These are phyloP conservation scores for Lactuca sativa DNA, from an alignment of 129 eudicot genomes.

Conservation along the genomic window DNA sequence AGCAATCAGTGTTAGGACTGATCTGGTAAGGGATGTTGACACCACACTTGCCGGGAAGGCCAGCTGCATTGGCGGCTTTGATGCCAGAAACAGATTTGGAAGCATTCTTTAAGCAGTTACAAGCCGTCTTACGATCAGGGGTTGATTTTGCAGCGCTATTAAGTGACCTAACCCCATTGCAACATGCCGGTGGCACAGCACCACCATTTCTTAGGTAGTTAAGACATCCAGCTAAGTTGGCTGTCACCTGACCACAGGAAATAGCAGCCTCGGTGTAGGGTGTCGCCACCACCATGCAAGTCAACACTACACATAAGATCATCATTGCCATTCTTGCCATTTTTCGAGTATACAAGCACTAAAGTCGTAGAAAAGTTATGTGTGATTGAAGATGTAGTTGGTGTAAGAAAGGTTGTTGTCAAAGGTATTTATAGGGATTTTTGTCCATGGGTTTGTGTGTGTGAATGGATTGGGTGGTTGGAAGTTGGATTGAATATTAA, in stretches of 20 bases:
- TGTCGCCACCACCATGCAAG: constrained; percentile 6
- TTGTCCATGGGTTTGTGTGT: neutral
- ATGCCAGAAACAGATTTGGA: neutral
- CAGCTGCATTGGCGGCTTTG: constrained; percentile 5
- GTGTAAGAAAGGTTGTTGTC: neutral
- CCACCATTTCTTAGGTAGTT: neutral
- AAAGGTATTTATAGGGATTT: neutral
- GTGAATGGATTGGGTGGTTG: neutral
- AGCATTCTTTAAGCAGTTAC: constrained; percentile 26
- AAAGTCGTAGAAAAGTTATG: neutral
- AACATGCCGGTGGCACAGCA: constrained; percentile 12
- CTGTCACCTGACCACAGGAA: neutral
- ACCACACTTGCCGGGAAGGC: constrained; percentile 33
- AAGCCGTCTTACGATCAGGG: constrained; percentile 31
- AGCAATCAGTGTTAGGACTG: constrained; percentile 37
- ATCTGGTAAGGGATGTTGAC: constrained; percentile 35
- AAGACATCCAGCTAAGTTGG: neutral
- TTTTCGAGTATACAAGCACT: neutral
- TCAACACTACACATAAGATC: neutral
- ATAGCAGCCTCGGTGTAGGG: neutral
- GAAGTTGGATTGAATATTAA: too few species aligned
- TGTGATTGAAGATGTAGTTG: neutral
- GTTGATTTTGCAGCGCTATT: constrained; percentile 22
- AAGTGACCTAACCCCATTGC: constrained; percentile 23
- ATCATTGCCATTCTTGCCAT: neutral